Conservation (phyloP, 1,139 yeast genomes). For the Diutina sp. region DNA sequence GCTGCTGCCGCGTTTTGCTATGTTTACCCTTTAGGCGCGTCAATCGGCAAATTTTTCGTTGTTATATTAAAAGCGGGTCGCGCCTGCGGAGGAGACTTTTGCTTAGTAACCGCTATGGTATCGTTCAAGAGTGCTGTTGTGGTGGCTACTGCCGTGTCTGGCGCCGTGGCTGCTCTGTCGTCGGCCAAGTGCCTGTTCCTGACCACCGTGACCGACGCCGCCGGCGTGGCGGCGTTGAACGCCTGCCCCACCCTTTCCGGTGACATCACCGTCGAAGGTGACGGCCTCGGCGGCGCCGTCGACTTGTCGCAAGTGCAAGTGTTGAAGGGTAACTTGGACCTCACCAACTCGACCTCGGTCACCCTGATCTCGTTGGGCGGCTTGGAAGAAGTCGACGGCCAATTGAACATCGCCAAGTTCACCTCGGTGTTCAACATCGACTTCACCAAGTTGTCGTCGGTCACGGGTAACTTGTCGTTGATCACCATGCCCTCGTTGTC, state of each 20-base stretch:
- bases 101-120: neutral
- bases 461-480: conserved; percentile 19
- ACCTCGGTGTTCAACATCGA: conserved; percentile 31
- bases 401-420: conserved; percentile 22
- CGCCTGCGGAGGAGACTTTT: neutral
- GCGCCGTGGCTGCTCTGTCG: neutral
- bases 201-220: conserved; percentile 26
- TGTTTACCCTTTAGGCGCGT: neutral
- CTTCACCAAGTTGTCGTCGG: conserved; percentile 18
- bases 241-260: conserved; percentile 33
- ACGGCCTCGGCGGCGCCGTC: conserved; percentile 16
- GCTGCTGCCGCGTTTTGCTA: neutral
- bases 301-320: conserved; percentile 22
- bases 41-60: neutral
- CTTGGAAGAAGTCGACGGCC: conserved; percentile 21
- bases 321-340: conserved; percentile 20
- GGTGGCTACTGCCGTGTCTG: neutral
- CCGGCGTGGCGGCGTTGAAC: conserved; percentile 21
- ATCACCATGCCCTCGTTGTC: conserved; percentile 34
- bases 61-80: neutral
- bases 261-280: conserved; percentile 25
- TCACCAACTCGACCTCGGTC: conserved; percentile 30
- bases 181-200: conserved; percentile 20
- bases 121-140: neutral
- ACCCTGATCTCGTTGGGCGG: conserved; percentile 20